Evolutionary conservation across 2,329 filamentous ascomycete genomes (phyloP).

Genomic region (Esteya vermicola): DNA sequence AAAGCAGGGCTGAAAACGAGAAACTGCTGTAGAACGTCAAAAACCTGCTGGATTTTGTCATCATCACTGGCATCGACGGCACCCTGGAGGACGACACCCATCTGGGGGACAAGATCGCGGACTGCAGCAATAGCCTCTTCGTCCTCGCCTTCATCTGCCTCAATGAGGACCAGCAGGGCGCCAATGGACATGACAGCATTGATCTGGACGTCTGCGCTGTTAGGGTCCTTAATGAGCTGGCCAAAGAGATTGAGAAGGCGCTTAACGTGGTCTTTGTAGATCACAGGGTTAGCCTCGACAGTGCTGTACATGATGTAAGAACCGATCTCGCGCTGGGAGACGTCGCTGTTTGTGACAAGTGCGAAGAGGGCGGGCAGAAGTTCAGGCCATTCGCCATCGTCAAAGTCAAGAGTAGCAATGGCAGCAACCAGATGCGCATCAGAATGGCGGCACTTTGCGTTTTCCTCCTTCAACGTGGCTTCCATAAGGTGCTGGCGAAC

Average conservation of each 20-base stretch:
- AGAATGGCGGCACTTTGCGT: slow-evolving; percentile 67
- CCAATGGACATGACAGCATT: slow-evolving; percentile 89
- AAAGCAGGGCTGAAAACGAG: slow-evolving; percentile 80
- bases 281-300: slow-evolving; percentile 72
- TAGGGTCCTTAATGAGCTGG: slow-evolving; percentile 76
- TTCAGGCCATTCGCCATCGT: slow-evolving; percentile 73
- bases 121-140: slow-evolving; percentile 57
- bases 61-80: slow-evolving; percentile 70
- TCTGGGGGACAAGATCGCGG: slow-evolving; percentile 67
- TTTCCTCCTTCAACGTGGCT: slow-evolving; percentile 66
- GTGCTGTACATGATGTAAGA: slow-evolving; percentile 89
- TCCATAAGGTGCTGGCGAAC: slow-evolving; percentile 75
- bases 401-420: slow-evolving; percentile 74
- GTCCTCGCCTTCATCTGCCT: slow-evolving; percentile 82
- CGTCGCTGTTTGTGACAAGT: slow-evolving; percentile 60
- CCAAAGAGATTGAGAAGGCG: slow-evolving; percentile 73
- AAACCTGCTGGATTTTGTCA: slow-evolving; percentile 76
- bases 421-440: slow-evolving; percentile 77
- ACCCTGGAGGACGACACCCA: slow-evolving; percentile 81
- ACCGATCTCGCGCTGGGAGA: slow-evolving; percentile 74
- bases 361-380: slow-evolving; percentile 67
- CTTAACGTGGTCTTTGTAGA: slow-evolving; percentile 66
- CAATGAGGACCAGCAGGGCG: slow-evolving; percentile 72
- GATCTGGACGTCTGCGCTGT: slow-evolving; percentile 83
- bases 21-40: slow-evolving; percentile 94